Evolutionary conservation across 305 asterid genomes (phyloP).

Genomic region (Fraxinus albicans): DNA sequence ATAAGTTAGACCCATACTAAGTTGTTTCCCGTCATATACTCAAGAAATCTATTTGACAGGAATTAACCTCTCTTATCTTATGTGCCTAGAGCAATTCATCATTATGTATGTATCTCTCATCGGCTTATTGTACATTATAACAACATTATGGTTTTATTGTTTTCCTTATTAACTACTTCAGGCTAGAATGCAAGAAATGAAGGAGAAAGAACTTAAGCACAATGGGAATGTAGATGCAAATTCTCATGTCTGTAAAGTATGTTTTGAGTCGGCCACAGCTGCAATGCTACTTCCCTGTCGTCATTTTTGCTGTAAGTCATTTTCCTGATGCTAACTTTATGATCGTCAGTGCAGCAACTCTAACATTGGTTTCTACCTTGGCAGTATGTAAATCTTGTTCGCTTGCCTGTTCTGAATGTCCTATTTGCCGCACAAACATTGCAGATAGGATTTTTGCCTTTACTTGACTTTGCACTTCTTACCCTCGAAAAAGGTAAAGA

Average conservation of each 20-base stretch:
- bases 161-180: constrained; percentile 27
- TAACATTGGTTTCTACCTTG: constrained; percentile 23
- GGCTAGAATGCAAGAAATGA: constrained; percentile 98
- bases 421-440: constrained; percentile 82
- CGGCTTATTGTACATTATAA: background rate
- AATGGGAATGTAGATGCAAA: constrained; percentile 73
- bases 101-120: background rate
- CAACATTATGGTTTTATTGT: constrained; percentile 15
- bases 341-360: constrained; percentile 7
- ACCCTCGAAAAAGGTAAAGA: constrained; percentile 34
- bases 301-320: constrained; percentile 87
- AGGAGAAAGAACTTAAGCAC: constrained; percentile 75
- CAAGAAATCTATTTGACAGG: background rate
- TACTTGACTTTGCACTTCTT: constrained; percentile 42
- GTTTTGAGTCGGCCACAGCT: constrained; percentile 88
- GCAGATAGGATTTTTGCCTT: constrained; percentile 92
- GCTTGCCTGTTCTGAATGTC: constrained; percentile 93
- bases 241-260: constrained; percentile 89
- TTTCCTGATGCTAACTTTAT: background rate
- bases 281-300: constrained; percentile 99
- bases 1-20: background rate
- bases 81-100: background rate
- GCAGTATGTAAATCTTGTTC: constrained; percentile 98
- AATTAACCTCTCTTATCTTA: background rate
- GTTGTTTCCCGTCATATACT: background rate